Evolutionary conservation across 2,329 filamentous ascomycete genomes (phyloP).

Genomic region (Purpureocillium takamizusanense): DNA sequence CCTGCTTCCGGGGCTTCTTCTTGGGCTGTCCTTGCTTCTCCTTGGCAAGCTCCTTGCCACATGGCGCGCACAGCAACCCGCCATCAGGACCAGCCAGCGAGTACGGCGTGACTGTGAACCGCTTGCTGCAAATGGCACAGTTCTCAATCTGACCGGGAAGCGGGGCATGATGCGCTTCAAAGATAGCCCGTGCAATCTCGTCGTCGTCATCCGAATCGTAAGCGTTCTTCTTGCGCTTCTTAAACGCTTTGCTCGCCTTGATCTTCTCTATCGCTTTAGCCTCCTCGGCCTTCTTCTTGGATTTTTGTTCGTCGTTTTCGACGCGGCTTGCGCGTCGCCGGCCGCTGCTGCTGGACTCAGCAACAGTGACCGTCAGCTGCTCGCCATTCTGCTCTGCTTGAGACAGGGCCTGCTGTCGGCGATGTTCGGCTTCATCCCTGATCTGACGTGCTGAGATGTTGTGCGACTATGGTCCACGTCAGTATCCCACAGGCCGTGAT

Average conservation of each 20-base stretch:
- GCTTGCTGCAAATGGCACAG: slow-evolving; percentile 75
- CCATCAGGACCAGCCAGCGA: slow-evolving; percentile 74
- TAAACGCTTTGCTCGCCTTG: slow-evolving; percentile 50
- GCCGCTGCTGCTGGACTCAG: slow-evolving; percentile 14
- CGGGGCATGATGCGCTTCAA: slow-evolving; percentile 39
- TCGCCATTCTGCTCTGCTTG: slow-evolving; percentile 12
- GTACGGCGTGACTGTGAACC: slow-evolving; percentile 89
- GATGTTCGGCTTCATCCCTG: slow-evolving; percentile 36
- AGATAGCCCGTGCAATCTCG: slow-evolving; percentile 38
- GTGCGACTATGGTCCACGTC: slow-evolving; percentile 41
- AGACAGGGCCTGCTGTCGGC: slow-evolving; percentile 30
- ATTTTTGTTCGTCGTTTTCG: slow-evolving; percentile 12
- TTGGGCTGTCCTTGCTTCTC: slow-evolving; percentile 36
- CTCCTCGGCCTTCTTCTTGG: slow-evolving; percentile 35
- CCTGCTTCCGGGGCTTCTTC: slow-evolving; percentile 39
- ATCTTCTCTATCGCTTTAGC: slow-evolving; percentile 50
- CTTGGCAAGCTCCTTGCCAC: slow-evolving; percentile 65
- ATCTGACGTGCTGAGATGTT: slow-evolving; percentile 60
- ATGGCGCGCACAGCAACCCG: slow-evolving; percentile 75
- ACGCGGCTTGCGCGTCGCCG: slow-evolving; percentile 18
- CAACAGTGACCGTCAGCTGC: slow-evolving; percentile 8
- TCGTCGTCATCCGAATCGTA: slow-evolving; percentile 37
- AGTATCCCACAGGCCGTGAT: slow-evolving; percentile 4
- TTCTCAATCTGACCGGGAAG: slow-evolving; percentile 83
- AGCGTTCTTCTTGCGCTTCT: slow-evolving; percentile 37